Evolutionary conservation across 495 filamentous ascomycete genomes (phyloP), one percentile per base, ranked within the genome.

Genomic region (Hypoxylon subgilvum): DNA sequence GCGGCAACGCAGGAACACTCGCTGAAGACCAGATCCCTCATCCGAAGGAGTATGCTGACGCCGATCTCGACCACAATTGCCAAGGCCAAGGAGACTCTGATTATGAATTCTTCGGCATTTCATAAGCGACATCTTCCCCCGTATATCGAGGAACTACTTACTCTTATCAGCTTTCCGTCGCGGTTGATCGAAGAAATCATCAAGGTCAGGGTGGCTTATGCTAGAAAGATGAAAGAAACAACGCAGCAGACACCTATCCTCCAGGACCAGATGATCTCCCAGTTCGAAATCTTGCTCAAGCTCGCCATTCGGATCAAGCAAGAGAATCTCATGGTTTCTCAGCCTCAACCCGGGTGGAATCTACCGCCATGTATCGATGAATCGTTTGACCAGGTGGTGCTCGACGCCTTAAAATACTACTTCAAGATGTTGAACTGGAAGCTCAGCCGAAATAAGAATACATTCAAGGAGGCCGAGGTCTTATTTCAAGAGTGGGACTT

Each of bases 391-490:
- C 80, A 84, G n/a, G 90, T 94, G n/a, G 91, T 97, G 5, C 72
- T 98, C 43, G 92, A 97, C 68, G 93, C 93, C 1, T 79, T 98
- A 60, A 95, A 92, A 68, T 97, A 96, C 69, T 98, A 97, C 69
- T 97, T 98, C 78, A 89, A 91, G 62, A 88, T 98, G 76, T 78
- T 98, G 44, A 96, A 96, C 64, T 96, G 92, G 89, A 97, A 97
- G 69, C 77, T 98, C 38, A 91, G 91, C 67, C 90, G 91, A 36
- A 97, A 97, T 75, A 97, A 96, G 69, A 98, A 97, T 72, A 96
- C 94, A 0, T 97, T 97, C 81, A 97, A 97, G 69, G 94, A 97
- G 66, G 94, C 94, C 9, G 94, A 98, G 73, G 90, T 98, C 57
- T 75, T 98, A 23, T 93, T 96, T 67, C 92, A 96, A 63, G 94